Evolutionary conservation across 192 early-diverging fungal genomes (phyloP).

Genomic region (Funneliformis mosseae): DNA sequence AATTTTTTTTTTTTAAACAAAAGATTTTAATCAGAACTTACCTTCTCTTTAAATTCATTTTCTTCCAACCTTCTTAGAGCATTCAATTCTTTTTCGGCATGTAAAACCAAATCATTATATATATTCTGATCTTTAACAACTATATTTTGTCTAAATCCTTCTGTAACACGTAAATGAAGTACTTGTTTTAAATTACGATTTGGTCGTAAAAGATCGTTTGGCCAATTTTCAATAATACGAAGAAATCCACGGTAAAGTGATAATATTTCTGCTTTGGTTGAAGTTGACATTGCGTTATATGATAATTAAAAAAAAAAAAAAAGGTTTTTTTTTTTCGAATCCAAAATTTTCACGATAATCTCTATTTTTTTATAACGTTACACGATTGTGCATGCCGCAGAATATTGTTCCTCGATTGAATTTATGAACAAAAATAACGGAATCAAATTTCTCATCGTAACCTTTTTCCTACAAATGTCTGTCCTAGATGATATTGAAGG

Average conservation of each 20-base stretch:
- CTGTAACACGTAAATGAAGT: conserved; percentile 53
- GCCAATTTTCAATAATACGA: conserved; percentile 63
- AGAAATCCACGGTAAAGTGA: conserved; percentile 62
- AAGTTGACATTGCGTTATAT: background rate
- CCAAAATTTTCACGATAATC: background rate
- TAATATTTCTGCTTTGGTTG: conserved; percentile 17
- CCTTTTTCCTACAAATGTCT: conserved; percentile 4
- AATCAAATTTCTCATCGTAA: too few relatives aligned
- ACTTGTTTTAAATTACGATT: conserved; percentile 68
- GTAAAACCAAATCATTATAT: conserved; percentile 30
- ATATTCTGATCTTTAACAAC: conserved; percentile 31
- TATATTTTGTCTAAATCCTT: conserved; percentile 45
- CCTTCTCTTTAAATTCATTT: conserved; percentile 59
- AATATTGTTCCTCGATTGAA: too few relatives aligned
- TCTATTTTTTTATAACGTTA: too few relatives aligned
- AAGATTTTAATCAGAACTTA: conserved; percentile 24
- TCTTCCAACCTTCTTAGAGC: conserved; percentile 49
- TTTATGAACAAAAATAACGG: too few relatives aligned
- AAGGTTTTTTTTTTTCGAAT: background rate
- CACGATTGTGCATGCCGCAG: too few relatives aligned
- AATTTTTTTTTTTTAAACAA: background rate
- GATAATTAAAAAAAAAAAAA: too few relatives aligned
- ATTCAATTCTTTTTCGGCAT: conserved; percentile 46
- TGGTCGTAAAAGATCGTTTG: conserved; percentile 67
- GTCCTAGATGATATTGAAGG: background rate